A percentile compares a stretch with the other conserved stretches of the same genome.
Conservation (phyloP, 75 land plant species). For the Cupressus sempervirens region DNA sequence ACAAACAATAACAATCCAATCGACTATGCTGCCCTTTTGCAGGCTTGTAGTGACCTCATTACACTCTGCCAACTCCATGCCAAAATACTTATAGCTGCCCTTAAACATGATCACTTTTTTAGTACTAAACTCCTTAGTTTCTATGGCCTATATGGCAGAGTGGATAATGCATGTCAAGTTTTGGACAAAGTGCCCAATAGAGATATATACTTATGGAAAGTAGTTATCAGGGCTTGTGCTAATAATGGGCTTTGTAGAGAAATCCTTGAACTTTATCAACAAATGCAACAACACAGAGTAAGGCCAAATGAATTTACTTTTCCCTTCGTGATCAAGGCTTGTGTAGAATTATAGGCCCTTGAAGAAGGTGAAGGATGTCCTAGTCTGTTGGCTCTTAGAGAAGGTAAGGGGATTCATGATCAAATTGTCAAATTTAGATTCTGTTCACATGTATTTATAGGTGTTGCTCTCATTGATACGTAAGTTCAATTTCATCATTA, state of each 20-base stretch:
- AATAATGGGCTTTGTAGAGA: slow-evolving; percentile 31
- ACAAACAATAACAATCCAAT: not conserved
- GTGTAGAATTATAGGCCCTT: not conserved
- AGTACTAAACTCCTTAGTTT: slow-evolving; percentile 42
- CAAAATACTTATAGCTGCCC: too few species aligned
- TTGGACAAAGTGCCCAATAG: slow-evolving; percentile 23
- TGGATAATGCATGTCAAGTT: slow-evolving; percentile 30
- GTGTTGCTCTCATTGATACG: slow-evolving; percentile 26
- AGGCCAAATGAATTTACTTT: slow-evolving; percentile 4
- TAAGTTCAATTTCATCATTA: slow-evolving; percentile 14
- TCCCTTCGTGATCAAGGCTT: not conserved
- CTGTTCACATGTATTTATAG: slow-evolving; percentile 15
- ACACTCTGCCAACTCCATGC: not conserved
- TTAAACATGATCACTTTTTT: slow-evolving; percentile 24
- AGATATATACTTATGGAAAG: slow-evolving; percentile 48
- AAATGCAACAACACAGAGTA: slow-evolving; percentile 11
- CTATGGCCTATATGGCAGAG: slow-evolving; percentile 42
- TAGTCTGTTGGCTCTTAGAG: slow-evolving; percentile 10
- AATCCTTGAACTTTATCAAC: slow-evolving; percentile 26
- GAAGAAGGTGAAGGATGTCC: slow-evolving; percentile 23
- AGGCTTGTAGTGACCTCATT: not conserved
- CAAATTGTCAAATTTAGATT: slow-evolving; percentile 13
- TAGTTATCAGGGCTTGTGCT: slow-evolving; percentile 34
- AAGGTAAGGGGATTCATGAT: slow-evolving; percentile 23
- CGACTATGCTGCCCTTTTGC: not conserved